These are phyloP conservation scores for Musa acuminata DNA, from an alignment of 176 grass and related monocot genomes.

Conservation along the genomic window DNA sequence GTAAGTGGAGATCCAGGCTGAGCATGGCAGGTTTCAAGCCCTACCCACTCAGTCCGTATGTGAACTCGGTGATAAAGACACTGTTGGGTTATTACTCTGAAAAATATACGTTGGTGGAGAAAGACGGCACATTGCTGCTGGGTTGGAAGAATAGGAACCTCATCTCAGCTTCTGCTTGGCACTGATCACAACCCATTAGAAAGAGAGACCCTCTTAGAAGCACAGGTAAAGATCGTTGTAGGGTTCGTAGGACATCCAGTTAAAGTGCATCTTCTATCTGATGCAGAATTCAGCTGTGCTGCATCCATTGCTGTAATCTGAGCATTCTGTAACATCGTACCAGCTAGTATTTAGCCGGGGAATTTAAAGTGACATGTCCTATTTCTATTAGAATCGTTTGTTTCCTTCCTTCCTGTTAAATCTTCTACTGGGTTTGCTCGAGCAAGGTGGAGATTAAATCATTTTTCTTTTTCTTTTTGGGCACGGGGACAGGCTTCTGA, in stretches of 20 bases:
- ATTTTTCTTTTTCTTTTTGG: too few relatives aligned
- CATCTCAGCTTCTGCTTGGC: constrained; percentile 93
- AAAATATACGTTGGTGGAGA: constrained; percentile 94
- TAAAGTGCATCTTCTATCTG: neutral
- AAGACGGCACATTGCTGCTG: constrained; percentile 65
- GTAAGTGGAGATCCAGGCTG: constrained; percentile 85
- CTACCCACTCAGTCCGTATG: constrained; percentile 66
- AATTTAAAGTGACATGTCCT: too few relatives aligned
- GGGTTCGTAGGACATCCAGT: too few relatives aligned
- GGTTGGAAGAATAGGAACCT: constrained; percentile 88
- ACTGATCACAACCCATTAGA: constrained; percentile 22
- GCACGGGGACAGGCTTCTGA: too few relatives aligned
- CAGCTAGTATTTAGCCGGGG: too few relatives aligned
- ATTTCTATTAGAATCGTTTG: too few relatives aligned
- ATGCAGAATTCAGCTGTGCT: neutral
- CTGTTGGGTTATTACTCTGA: constrained; percentile 67
- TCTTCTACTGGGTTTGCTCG: too few relatives aligned
- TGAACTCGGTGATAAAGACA: constrained; percentile 87
- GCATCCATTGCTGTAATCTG: neutral
- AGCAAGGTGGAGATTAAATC: too few relatives aligned
- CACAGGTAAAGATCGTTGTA: too few relatives aligned
- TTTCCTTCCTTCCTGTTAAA: too few relatives aligned
- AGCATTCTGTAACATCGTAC: too few relatives aligned
- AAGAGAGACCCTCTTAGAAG: neutral
- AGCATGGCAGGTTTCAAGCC: constrained; percentile 92